These are phyloP conservation scores for Rhodotorula diobovata DNA, from an alignment of 768 basidiomycete genomes.

Conservation along the genomic window DNA sequence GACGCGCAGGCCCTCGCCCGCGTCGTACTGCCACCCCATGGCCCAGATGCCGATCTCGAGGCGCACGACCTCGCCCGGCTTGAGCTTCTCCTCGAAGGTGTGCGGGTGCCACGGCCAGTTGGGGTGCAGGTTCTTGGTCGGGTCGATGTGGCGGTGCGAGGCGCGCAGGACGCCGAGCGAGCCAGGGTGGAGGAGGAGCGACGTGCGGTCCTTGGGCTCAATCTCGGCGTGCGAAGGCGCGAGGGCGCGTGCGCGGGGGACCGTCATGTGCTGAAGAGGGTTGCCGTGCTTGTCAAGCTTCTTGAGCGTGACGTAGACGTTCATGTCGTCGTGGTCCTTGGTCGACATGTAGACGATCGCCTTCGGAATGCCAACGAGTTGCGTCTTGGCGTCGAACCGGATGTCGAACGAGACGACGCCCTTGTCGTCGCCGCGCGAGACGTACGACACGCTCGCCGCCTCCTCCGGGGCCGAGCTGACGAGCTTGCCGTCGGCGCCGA, in stretches of 20 bases:
- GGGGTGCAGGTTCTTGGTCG: conserved; percentile 14
- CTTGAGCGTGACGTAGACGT: conserved; percentile 34
- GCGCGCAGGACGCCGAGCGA: conserved; percentile 36
- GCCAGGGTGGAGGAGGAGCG: conserved; percentile 14
- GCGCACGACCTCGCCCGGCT: conserved; percentile 26
- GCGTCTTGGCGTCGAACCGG: conserved; percentile 24
- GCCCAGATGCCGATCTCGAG: conserved; percentile 39
- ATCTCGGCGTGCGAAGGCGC: conserved; percentile 19
- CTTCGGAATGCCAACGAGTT: conserved; percentile 32
- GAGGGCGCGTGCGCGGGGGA: conserved; percentile 14
- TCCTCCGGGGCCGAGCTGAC: not conserved
- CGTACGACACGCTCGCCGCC: conserved; percentile 4
- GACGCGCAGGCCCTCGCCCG: conserved; percentile 30
- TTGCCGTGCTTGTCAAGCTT: conserved; percentile 39
- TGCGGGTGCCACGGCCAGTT: conserved; percentile 25
- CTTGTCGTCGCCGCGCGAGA: conserved; percentile 16
- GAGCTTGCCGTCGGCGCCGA: conserved; percentile 24
- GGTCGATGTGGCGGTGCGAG: conserved; percentile 35
- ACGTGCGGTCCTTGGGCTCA: conserved; percentile 24
- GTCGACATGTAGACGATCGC: conserved; percentile 30
- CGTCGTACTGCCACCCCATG: conserved; percentile 27
- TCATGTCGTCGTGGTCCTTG: conserved; percentile 34
- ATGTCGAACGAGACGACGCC: conserved; percentile 24
- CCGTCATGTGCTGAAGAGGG: conserved; percentile 17
- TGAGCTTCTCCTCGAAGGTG: conserved; percentile 30